Percentiles rank a stretch among this genome's conserved stretches.
Conservation (phyloP, 768 basidiomycete species). For the Leucogyrophana mollusca region DNA sequence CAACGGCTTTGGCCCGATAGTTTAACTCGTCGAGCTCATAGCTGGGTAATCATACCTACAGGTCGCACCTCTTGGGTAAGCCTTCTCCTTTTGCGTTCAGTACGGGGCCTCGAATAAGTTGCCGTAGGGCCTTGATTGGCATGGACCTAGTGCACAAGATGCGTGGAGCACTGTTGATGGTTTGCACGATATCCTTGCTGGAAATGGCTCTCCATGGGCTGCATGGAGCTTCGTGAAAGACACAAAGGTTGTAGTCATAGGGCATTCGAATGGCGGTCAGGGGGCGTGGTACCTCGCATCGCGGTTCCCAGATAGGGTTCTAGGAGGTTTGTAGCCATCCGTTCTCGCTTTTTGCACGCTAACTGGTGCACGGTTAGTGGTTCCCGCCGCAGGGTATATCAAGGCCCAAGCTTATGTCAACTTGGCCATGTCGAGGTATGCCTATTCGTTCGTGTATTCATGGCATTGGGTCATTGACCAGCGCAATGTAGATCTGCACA, state of each 20-base stretch:
- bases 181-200: conserved; percentile 45
- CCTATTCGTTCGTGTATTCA: not conserved
- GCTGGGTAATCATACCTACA: conserved; percentile 82
- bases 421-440: conserved; percentile 59
- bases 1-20: conserved; percentile 61
- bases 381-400: conserved; percentile 81
- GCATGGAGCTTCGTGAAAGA: conserved; percentile 36
- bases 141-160: conserved; percentile 75
- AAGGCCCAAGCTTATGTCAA: conserved; percentile 88
- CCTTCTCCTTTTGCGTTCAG: not conserved
- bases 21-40: conserved; percentile 53
- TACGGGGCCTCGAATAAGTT: no score
- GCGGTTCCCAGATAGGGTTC: conserved; percentile 72
- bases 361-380: no score
- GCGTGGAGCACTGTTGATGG: conserved; percentile 64
- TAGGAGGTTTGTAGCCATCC: conserved; percentile 47
- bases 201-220: conserved; percentile 33
- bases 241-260: conserved; percentile 64
- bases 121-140: conserved; percentile 93
- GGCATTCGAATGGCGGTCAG: conserved; percentile 94
- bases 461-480: not conserved
- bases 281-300: conserved; percentile 81
- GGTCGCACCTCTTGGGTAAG: conserved; percentile 82
- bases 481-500: conserved; percentile 58
- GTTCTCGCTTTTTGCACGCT: no score